These are phyloP conservation scores for Micromonas pusilla DNA, from an alignment of 139 green algal species.

Conservation along the genomic window DNA sequence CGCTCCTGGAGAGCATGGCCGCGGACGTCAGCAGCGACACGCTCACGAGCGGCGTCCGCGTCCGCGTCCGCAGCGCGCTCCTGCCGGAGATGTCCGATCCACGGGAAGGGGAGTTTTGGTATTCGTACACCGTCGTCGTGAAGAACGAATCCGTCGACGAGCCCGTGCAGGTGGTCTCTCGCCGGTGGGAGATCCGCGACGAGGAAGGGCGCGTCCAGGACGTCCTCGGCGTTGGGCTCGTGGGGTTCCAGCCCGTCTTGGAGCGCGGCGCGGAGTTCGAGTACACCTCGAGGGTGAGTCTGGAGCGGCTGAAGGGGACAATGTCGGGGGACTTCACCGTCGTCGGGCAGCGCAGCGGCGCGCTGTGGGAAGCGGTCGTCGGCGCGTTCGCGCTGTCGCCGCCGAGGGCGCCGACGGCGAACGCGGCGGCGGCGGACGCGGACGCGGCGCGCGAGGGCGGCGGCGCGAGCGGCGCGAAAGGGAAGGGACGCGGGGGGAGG, in stretches of 20 bases:
- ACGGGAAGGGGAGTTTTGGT: neutral
- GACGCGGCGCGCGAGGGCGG: neutral
- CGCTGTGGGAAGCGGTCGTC: neutral
- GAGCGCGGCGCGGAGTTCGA: neutral
- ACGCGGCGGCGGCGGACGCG: neutral
- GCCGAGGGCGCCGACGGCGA: neutral
- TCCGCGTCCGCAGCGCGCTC: neutral
- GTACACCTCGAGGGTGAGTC: neutral
- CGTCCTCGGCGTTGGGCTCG: neutral
- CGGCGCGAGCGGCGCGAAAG: neutral
- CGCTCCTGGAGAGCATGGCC: neutral
- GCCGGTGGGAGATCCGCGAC: conserved; percentile 9
- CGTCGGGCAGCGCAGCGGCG: neutral
- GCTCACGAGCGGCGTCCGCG: neutral
- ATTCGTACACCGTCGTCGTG: neutral
- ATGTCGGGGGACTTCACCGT: neutral
- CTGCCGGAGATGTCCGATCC: neutral
- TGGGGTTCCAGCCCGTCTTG: neutral
- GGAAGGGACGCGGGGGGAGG: neutral
- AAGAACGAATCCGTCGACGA: neutral
- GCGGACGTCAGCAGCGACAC: neutral
- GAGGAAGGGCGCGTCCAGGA: neutral
- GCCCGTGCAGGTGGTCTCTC: neutral
- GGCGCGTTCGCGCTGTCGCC: neutral
- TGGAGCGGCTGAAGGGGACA: neutral